These are phyloP conservation scores for Lactarius hatsudake DNA, from an alignment of 768 basidiomycete genomes.

Conservation along the genomic window DNA sequence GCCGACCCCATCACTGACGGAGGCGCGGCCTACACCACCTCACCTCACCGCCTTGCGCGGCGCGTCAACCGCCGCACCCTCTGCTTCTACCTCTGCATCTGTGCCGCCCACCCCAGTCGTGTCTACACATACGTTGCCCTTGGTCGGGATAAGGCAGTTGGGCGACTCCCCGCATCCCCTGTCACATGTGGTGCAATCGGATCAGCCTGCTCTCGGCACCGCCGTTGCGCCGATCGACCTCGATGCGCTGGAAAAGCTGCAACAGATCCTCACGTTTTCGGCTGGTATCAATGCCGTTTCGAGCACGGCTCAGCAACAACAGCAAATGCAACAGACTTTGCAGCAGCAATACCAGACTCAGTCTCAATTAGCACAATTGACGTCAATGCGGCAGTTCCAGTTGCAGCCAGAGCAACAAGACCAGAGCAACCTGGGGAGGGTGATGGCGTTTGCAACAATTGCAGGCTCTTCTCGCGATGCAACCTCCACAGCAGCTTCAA, in stretches of 20 bases:
- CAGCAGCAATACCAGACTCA: not conserved
- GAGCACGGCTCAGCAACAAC: not conserved
- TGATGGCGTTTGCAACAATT: slow-evolving; percentile 5
- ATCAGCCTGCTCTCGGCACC: not conserved
- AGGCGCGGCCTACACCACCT: not conserved
- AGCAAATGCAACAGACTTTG: not conserved
- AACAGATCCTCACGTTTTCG: slow-evolving; percentile 11
- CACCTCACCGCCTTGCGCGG: slow-evolving; percentile 14
- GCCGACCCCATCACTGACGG: slow-evolving; percentile 15
- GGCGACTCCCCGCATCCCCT: not conserved
- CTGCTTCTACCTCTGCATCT: not conserved
- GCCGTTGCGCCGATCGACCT: slow-evolving; percentile 10
- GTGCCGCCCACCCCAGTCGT: not conserved
- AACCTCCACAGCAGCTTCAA: not conserved
- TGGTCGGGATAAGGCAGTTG: not conserved
- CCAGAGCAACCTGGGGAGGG: not conserved
- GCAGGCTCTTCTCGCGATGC: slow-evolving; percentile 5
- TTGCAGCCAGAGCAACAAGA: not conserved
- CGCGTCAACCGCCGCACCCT: not conserved
- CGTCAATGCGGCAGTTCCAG: slow-evolving; percentile 1
- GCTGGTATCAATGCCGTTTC: slow-evolving; percentile 8
- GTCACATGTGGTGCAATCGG: not conserved
- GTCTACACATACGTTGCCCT: not conserved
- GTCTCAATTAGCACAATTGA: not conserved
- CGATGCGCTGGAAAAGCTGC: slow-evolving; percentile 16